Evolutionary conservation across 2,329 filamentous ascomycete genomes (phyloP).

Genomic region (Tolypocladium inflatum): DNA sequence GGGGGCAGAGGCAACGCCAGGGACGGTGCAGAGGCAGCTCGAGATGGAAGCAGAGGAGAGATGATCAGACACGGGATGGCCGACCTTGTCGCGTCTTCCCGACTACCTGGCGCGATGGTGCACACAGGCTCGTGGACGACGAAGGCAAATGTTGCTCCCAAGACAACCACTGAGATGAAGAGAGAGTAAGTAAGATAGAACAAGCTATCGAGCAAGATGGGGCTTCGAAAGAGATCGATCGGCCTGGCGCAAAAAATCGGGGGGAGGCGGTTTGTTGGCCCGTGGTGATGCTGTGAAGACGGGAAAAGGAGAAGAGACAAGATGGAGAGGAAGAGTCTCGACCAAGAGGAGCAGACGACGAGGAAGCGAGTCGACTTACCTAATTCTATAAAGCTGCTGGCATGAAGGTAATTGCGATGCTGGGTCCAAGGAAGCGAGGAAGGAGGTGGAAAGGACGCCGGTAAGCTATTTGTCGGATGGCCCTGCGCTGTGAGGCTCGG

Average conservation of each 20-base stretch:
- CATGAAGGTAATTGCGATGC: slow-evolving; percentile 13
- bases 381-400: slow-evolving; percentile 4
- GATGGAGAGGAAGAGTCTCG: background rate
- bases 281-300: slow-evolving; percentile 37
- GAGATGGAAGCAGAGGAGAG: background rate
- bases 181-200: slow-evolving; percentile 50
- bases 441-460: slow-evolving; percentile 6
- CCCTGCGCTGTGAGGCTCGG: background rate
- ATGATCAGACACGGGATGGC: slow-evolving; percentile 3
- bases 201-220: slow-evolving; percentile 51
- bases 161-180: slow-evolving; percentile 38
- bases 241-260: slow-evolving; percentile 14
- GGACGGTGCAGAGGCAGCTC: background rate
- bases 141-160: slow-evolving; percentile 39
- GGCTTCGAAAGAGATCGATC: slow-evolving; percentile 22
- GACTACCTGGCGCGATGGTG: slow-evolving; percentile 19
- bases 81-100: slow-evolving; percentile 17
- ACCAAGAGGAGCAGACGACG: background rate
- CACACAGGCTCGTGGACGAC: slow-evolving; percentile 19
- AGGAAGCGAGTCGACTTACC: slow-evolving; percentile 10
- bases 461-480: slow-evolving; percentile 3
- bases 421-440: slow-evolving; percentile 6
- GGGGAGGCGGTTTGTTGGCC: slow-evolving; percentile 30
- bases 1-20: background rate
- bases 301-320: slow-evolving; percentile 6